These are phyloP conservation scores for Leccinum fuscescens DNA, from an alignment of 1,284 basidiomycete species.

Conservation along the genomic window DNA sequence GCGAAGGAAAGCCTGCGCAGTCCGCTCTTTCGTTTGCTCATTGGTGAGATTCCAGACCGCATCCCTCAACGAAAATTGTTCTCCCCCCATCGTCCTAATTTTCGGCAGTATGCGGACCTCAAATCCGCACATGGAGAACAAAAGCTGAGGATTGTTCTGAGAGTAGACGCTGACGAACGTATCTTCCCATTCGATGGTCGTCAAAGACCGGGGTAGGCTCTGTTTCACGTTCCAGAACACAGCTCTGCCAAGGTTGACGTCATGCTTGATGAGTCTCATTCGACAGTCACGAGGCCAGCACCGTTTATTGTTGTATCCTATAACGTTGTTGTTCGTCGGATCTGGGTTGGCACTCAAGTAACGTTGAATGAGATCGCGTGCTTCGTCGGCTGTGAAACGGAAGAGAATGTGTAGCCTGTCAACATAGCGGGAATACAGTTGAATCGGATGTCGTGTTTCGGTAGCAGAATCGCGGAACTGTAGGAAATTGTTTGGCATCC, in stretches of 20 bases:
- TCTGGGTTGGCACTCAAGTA: conserved; percentile 97
- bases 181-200: conserved; percentile 99
- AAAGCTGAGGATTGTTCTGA: conserved; percentile 94
- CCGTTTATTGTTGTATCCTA: conserved; percentile 98
- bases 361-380: conserved; percentile 53
- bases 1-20: conserved; percentile 95
- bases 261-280: conserved; percentile 99
- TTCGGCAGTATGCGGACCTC: conserved; percentile 97
- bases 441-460: conserved; percentile 92
- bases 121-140: conserved; percentile 99
- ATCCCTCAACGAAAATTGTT: conserved; percentile 95
- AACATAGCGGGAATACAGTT: conserved; percentile 93
- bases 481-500: conserved; percentile 94
- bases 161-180: conserved; percentile 96
- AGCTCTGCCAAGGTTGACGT: conserved; percentile 96
- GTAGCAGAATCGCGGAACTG: conserved; percentile 92
- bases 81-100: conserved; percentile 90
- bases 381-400: conserved; percentile 92
- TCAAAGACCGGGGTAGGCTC: conserved; percentile 86
- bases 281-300: conserved; percentile 99
- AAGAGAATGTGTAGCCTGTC: conserved; percentile 94
- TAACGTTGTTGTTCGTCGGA: conserved; percentile 98
- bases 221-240: conserved; percentile 99
- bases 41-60: conserved; percentile 98
- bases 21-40: conserved; percentile 95